Evolutionary conservation across 2,329 filamentous ascomycete genomes (phyloP).

Genomic region (Botrytis cinerea): DNA sequence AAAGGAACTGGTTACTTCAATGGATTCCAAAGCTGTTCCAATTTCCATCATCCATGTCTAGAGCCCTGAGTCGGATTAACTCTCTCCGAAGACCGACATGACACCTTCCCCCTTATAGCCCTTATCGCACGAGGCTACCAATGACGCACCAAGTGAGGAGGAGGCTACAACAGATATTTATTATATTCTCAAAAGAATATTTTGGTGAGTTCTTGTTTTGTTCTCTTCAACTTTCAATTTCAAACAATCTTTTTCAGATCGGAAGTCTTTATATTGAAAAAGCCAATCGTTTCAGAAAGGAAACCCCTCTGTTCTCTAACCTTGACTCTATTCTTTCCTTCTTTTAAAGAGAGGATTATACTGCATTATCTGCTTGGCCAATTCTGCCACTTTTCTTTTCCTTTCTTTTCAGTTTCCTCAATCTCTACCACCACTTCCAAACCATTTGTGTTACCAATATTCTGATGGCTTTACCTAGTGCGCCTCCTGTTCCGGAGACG

Average conservation of each 20-base stretch:
- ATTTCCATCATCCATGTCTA: constrained; percentile 2
- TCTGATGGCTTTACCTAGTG: neutral
- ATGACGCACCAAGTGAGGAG: neutral
- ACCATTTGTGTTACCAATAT: neutral
- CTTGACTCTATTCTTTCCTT: neutral
- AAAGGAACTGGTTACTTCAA: neutral
- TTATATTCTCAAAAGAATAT: constrained; percentile 9
- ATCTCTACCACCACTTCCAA: neutral
- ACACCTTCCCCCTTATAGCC: neutral
- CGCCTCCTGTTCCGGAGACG: too few species aligned
- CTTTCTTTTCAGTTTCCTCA: neutral
- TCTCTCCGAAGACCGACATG: neutral
- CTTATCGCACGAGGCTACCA: constrained; percentile 3
- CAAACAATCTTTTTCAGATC: neutral
- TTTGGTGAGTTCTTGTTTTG: neutral
- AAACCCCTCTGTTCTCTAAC: neutral
- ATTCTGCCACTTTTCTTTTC: neutral
- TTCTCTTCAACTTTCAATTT: neutral
- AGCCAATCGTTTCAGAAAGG: neutral
- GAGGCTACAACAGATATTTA: neutral
- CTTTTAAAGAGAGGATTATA: neutral
- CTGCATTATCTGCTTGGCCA: neutral
- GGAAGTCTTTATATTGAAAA: neutral
- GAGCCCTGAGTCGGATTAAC: constrained; percentile 11
- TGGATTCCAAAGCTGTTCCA: constrained; percentile 17